Conservation (phyloP, 441 rosid species). For the Gossypium gossypioides region DNA sequence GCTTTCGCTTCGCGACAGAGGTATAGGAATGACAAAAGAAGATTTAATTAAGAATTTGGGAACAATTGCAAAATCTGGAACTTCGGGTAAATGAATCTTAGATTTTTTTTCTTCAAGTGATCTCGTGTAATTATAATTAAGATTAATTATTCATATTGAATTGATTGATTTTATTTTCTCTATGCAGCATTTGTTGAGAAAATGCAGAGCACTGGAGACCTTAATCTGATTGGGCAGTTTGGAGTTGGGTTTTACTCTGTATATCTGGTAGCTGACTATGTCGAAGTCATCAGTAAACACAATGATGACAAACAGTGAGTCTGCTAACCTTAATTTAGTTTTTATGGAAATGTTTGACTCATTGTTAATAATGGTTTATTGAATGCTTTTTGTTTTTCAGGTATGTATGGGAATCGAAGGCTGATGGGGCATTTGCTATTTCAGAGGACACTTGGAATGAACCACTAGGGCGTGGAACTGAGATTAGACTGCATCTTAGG, state of each 20-base stretch:
- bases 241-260: conserved; percentile 98
- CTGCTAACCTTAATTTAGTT: background rate
- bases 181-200: conserved; percentile 84
- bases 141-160: background rate
- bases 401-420: conserved; percentile 95
- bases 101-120: background rate
- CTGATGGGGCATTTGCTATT: conserved; percentile 94
- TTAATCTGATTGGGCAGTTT: conserved; percentile 93
- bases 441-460: conserved; percentile 98
- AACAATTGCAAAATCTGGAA: conserved; percentile 92
- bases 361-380: conserved; percentile 6
- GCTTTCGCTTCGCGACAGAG: conserved; percentile 77
- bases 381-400: conserved; percentile 26
- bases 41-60: conserved; percentile 91
- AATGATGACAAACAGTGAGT: conserved; percentile 86
- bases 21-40: conserved; percentile 94
- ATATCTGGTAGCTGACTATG: conserved; percentile 89
- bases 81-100: conserved; percentile 51
- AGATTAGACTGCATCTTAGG: conserved; percentile 80
- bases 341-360: background rate
- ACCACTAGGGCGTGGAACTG: conserved; percentile 89
- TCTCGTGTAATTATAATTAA: background rate
- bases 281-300: conserved; percentile 91
- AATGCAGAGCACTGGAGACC: conserved; percentile 88
- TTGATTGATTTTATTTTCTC: background rate